A percentile compares a stretch with the other conserved stretches of the same genome.
These are phyloP conservation scores for Diaporthe ilicicola DNA, from an alignment of 2,329 filamentous ascomycete genomes.

Conservation along the genomic window DNA sequence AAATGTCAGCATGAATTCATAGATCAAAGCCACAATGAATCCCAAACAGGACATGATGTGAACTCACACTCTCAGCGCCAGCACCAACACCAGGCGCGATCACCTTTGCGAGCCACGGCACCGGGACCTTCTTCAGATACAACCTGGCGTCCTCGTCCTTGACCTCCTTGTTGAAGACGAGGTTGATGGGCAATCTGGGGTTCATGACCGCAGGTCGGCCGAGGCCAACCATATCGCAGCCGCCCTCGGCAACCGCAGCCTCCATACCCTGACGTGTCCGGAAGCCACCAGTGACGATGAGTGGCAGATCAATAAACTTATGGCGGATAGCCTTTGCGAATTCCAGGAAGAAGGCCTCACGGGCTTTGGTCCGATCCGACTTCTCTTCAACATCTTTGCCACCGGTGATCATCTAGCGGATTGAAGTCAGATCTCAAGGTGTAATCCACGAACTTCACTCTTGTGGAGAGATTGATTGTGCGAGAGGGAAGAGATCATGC, in stretches of 20 bases:
- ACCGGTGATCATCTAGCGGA: conserved; percentile 45
- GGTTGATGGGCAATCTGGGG: conserved; percentile 46
- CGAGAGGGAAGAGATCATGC: not conserved
- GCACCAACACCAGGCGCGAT: conserved; percentile 38
- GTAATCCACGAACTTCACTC: not conserved
- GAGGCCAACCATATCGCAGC: conserved; percentile 53
- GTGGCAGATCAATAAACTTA: conserved; percentile 51
- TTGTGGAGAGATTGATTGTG: not conserved
- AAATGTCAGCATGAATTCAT: not conserved
- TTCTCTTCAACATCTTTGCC: conserved; percentile 35
- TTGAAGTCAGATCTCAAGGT: not conserved
- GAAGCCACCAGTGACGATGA: conserved; percentile 72
- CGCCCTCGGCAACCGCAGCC: conserved; percentile 46
- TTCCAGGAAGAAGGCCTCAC: conserved; percentile 75
- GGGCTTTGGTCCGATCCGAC: conserved; percentile 55
- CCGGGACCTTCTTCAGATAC: conserved; percentile 39
- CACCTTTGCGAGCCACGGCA: conserved; percentile 37
- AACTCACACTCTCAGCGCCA: conserved; percentile 37
- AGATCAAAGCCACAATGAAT: not conserved
- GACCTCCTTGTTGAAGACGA: conserved; percentile 46
- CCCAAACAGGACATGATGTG: too few species aligned
- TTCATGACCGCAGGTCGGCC: conserved; percentile 50
- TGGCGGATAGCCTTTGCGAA: conserved; percentile 64
- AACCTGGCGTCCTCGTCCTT: conserved; percentile 45
- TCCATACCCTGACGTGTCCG: conserved; percentile 56